Evolutionary conservation across 2,329 filamentous ascomycete species (phyloP), one percentile per base, ranked within the genome.

Genomic region (Fusarium chaquense): DNA sequence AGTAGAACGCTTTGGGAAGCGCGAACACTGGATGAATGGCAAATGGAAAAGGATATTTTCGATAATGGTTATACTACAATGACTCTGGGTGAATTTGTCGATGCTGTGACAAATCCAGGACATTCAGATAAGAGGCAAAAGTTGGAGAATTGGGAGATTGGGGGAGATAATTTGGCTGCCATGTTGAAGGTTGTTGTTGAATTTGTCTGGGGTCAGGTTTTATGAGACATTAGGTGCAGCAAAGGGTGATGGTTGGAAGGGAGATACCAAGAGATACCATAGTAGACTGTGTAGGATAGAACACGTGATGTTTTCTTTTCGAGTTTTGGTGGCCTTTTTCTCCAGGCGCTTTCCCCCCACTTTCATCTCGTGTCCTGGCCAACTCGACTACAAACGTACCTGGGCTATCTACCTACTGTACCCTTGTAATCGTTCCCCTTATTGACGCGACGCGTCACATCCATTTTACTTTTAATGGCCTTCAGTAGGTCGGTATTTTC

Each of bases 1-100:
- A 68, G 47, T 10, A 76, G 66, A 24, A 46, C 61, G 2, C 38
- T 76, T 0, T 76, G 75, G 75, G 75, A 76, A 30, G 75, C 75
- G 1, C 61, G 72, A 9, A 76, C 47, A 2, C 6, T 33, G 0
- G 73, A 75, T 8, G 75, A 76, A 28, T 76, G 75, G 75, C 59
- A 72, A 30, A 50, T 58, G 0, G 75, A 76, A 57, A 76, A 65
- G 41, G 49, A 58, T 0, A 47, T 73, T 5, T 65, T 71, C 26
- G 70, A 73, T 13, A 44, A 41, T 6, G 54, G 64, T 33, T 54
- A 33, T 12, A 62, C 69, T 1, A n/a, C 70, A 1, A 3, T 13
- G 6, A 75, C 70, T 0, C 40, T 76, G 1, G 73, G 71, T 2
- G 75, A 73, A 24, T 63, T 76, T 0, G 35, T 69, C 3, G 18